Conservation (phyloP, 176 grass and related monocot genomes). For the Neostapfia colusana region DNA sequence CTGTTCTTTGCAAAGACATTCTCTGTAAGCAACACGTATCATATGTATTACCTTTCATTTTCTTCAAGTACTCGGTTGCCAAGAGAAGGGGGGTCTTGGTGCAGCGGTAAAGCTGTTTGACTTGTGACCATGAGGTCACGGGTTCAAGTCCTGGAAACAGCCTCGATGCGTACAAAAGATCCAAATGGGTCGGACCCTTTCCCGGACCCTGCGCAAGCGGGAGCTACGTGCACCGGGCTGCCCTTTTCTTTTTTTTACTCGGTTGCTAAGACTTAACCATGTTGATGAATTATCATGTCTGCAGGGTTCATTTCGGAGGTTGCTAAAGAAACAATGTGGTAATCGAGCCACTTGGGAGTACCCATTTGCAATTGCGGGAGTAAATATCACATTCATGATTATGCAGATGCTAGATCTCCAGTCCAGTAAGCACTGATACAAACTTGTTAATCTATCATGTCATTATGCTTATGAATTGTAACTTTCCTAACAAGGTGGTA, state of each 20-base stretch:
- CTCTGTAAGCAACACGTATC: slow-evolving; percentile 62
- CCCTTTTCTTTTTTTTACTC: no score
- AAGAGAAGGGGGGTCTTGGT: no score
- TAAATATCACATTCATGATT: slow-evolving; percentile 98
- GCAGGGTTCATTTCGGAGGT: slow-evolving; percentile 85
- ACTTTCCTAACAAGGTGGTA: slow-evolving; percentile 21
- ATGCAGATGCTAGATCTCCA: slow-evolving; percentile 99
- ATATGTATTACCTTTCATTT: slow-evolving; percentile 3
- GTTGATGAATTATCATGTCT: slow-evolving; percentile 12
- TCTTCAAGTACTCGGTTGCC: neutral
- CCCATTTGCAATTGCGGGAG: slow-evolving; percentile 90
- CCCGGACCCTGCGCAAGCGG: no score
- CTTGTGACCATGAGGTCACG: no score
- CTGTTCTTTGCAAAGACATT: slow-evolving; percentile 97
- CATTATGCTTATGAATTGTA: neutral
- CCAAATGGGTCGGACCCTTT: no score
- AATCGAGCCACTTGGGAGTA: slow-evolving; percentile 88
- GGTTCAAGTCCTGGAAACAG: no score
- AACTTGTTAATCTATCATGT: neutral
- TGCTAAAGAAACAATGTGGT: slow-evolving; percentile 78
- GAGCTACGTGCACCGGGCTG: no score
- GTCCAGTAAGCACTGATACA: slow-evolving; percentile 52
- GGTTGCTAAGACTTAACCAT: slow-evolving; percentile 5
- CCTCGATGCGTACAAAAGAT: no score
- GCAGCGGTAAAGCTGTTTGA: no score